phyloP scores from a whole-genome alignment of 2,329 filamentous ascomycete genomes.

The Fusarium nanum region DNA sequence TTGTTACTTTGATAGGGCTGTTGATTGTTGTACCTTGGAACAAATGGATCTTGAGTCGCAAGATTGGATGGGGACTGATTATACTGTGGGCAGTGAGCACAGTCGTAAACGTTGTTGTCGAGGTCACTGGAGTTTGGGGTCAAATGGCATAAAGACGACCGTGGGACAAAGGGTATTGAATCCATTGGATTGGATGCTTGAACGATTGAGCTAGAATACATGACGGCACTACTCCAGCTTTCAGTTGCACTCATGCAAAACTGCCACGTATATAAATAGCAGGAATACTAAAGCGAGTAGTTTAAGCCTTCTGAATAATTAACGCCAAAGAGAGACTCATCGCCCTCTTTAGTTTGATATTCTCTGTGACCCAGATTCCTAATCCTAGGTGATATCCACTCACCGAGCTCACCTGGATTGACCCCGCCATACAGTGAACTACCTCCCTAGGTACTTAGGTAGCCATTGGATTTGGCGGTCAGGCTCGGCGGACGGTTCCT shows the following conservation, averaged over 20 bases:
- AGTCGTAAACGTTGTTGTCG: constrained; percentile 81
- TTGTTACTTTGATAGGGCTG: constrained; percentile 82
- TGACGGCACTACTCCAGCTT: not conserved
- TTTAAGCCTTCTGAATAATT: not conserved
- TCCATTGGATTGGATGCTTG: not conserved
- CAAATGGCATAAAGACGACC: constrained; percentile 36
- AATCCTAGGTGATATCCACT: not conserved
- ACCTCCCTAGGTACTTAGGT: not conserved
- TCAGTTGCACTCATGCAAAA: not conserved
- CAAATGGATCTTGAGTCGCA: constrained; percentile 84
- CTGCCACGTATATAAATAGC: not conserved
- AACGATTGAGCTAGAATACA: constrained; percentile 10
- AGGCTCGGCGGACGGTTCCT: not conserved
- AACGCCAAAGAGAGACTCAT: not conserved
- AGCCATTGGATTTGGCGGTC: constrained; percentile 22
- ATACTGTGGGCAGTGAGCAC: constrained; percentile 85
- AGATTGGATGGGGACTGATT: constrained; percentile 85
- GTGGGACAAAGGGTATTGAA: not conserved
- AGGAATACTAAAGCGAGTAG: not conserved
- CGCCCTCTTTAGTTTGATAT: not conserved
- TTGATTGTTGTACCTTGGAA: constrained; percentile 86
- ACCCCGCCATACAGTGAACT: constrained; percentile 11
- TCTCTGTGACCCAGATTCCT: not conserved
- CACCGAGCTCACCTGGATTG: constrained; percentile 20
- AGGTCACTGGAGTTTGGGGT: constrained; percentile 70